These are phyloP conservation scores for Elsinoe batatas DNA, from an alignment of 2,329 filamentous ascomycete species.

Conservation along the genomic window DNA sequence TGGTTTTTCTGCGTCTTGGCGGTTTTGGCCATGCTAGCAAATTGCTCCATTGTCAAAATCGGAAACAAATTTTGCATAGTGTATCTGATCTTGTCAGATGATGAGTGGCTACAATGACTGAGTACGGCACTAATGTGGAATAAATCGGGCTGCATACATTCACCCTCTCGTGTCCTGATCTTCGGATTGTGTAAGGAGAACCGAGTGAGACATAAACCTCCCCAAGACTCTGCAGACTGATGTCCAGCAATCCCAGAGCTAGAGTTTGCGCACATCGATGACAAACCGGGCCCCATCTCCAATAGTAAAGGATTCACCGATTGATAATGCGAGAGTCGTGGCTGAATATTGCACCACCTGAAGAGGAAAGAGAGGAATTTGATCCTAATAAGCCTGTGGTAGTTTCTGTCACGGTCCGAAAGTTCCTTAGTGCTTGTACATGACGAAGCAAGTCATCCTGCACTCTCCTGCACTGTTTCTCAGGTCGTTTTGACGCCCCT, in stretches of 20 bases:
- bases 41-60: no score
- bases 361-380: no score
- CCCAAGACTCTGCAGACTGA: constrained; percentile 43
- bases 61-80: constrained; percentile 19
- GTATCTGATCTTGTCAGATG: constrained; percentile 31
- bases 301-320: constrained; percentile 20
- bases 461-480: no score
- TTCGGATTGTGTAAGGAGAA: constrained; percentile 41
- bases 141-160: constrained; percentile 38
- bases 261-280: constrained; percentile 35
- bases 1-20: no score
- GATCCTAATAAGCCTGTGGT: no score
- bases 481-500: no score
- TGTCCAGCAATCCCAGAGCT: constrained; percentile 39
- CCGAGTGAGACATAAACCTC: constrained; percentile 43
- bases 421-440: no score
- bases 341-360: constrained; percentile 27
- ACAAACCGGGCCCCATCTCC: constrained; percentile 36
- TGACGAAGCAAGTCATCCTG: no score
- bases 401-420: no score
- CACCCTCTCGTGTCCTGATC: constrained; percentile 35
- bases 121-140: constrained; percentile 34
- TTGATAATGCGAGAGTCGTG: constrained; percentile 38
- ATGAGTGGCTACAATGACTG: constrained; percentile 22
- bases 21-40: no score